Conservation (phyloP, 2,329 filamentous ascomycete genomes). For the Shiraia bambusicola region DNA sequence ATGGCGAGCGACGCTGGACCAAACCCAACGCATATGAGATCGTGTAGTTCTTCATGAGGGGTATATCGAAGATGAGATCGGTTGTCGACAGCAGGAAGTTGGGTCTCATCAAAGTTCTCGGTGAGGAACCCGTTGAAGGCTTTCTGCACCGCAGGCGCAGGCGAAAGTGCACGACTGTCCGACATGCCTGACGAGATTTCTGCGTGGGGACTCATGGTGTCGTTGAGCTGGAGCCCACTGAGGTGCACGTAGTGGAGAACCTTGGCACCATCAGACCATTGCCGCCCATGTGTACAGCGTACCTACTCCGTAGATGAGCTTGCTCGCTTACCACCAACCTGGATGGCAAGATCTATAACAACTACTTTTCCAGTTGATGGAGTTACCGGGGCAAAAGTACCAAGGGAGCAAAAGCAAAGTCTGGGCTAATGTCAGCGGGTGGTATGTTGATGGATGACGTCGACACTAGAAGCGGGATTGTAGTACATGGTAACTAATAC, state of each 20-base stretch:
- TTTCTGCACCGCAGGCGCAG: constrained; percentile 25
- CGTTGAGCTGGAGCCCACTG: not conserved
- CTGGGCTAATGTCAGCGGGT: not conserved
- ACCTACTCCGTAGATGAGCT: too few species aligned
- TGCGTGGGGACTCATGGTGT: constrained; percentile 40
- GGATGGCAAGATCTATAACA: too few species aligned
- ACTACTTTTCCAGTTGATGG: too few species aligned
- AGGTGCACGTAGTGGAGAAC: not conserved
- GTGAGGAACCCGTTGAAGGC: constrained; percentile 32
- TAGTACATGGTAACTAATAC: too few species aligned
- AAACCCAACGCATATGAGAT: constrained; percentile 89
- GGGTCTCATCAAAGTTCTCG: constrained; percentile 29
- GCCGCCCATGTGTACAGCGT: not conserved
- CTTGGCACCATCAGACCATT: not conserved
- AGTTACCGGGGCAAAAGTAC: too few species aligned
- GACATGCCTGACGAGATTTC: constrained; percentile 23
- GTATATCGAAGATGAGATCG: constrained; percentile 56
- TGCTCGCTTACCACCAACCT: too few species aligned
- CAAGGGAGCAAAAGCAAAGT: not conserved
- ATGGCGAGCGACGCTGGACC: constrained; percentile 88
- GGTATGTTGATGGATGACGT: constrained; percentile 19
- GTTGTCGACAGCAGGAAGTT: constrained; percentile 32
- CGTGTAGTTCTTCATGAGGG: constrained; percentile 66
- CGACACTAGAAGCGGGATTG: constrained; percentile 14
- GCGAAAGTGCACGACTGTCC: constrained; percentile 18